Base-by-base conservation (phyloP, 2,329 filamentous ascomycete genomes). In the Colletotrichum noveboracense region DNA sequence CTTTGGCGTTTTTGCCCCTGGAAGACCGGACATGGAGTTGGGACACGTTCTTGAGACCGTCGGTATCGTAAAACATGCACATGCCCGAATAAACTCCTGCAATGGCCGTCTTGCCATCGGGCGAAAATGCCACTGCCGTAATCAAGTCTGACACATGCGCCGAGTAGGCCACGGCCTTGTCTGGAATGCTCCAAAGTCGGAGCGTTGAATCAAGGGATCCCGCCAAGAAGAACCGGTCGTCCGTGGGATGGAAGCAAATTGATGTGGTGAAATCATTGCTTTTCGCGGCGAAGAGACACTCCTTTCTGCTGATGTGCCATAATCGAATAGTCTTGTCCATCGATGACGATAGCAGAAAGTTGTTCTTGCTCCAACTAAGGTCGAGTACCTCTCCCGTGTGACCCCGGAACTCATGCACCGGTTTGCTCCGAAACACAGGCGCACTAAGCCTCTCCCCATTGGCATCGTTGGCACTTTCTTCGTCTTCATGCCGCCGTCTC, bases 321-420 rank as follows among this genome's bases (percentile, higher is more conserved):
- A 99, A 85, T 16, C 95, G 91, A 14, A 99, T 97, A 0, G 96
- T 98, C 87, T 98, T 98, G 83, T 99, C 97, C 96, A 98, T 98
- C 0, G 96, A 98, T 0, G 96, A 97, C 5, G 96, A 98, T 18
- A 99, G 88, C 32, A 99, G 85, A 79, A 99, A 99, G 83, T 98
- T 98, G 85, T 99, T 99, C 89, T 98, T 99, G 87, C 96, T 98
- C 97, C 97, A 99, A 83, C 95, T 98, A 75, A 99, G 84, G 82
- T 98, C 96, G 78, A 99, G 86, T 7, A 99, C 92, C 79, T 97
- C 96, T 18, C 94, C 93, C 1, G 92, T 93, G 82, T 99, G 97
- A 6, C 96, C 96, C 70, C 90, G 87, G 78, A 97, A 98, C 81
- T 98, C 94, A 71, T 93, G 91, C 12, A 95, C 83, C 0, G 96